Percentiles rank a stretch among this genome's conserved stretches.
Evolutionary conservation across 441 rosid genomes (phyloP).

Genomic region (Mallotus repandus): DNA sequence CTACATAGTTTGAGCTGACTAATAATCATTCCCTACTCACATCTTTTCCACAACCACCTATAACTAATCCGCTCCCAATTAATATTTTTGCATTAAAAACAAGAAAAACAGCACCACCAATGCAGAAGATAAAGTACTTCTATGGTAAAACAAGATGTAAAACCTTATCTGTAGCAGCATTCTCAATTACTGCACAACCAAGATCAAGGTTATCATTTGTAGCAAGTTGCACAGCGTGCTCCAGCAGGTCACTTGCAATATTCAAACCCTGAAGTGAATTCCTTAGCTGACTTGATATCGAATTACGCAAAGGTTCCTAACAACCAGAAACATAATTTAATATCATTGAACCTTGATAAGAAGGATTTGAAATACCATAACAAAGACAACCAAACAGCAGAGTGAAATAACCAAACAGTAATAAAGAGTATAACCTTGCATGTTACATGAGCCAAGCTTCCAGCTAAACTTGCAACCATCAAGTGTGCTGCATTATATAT

Average conservation of each 20-base stretch:
- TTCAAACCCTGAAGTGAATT: constrained; percentile 70
- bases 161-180: constrained; percentile 98
- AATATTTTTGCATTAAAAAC: not conserved
- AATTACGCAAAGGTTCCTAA: constrained; percentile 93
- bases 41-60: not conserved
- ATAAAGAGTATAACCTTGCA: constrained; percentile 74
- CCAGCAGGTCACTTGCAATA: constrained; percentile 64
- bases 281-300: constrained; percentile 87
- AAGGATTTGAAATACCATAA: too few relatives aligned
- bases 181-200: constrained; percentile 98
- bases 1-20: not conserved
- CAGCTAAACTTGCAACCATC: constrained; percentile 99
- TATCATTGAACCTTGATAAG: not conserved
- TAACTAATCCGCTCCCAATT: not conserved
- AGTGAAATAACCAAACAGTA: constrained; percentile 1
- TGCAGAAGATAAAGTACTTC: not conserved
- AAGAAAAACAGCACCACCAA: not conserved
- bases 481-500: constrained; percentile 94
- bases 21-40: too few relatives aligned
- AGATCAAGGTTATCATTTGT: constrained; percentile 99
- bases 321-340: constrained; percentile 20
- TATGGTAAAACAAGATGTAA: constrained; percentile 8
- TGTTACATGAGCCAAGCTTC: constrained; percentile 98
- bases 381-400: constrained; percentile 3
- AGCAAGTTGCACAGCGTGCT: constrained; percentile 93